Evolutionary conservation across 2,329 filamentous ascomycete species (phyloP).

Genomic region (Talaromyces sp.): DNA sequence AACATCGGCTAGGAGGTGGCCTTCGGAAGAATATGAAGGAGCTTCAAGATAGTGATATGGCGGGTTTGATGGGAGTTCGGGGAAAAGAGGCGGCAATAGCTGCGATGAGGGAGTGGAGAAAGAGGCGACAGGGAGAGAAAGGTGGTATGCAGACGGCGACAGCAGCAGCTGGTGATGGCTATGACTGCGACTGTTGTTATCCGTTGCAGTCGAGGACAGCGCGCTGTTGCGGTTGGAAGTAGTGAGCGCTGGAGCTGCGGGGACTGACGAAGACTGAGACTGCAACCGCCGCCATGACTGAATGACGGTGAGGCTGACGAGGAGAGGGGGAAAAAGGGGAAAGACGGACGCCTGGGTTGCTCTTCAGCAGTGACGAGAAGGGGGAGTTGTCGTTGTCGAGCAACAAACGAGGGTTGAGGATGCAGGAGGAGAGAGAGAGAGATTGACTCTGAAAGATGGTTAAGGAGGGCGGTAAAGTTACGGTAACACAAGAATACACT

Average conservation of each 20-base stretch:
- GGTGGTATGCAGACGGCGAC: neutral
- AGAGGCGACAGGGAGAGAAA: neutral
- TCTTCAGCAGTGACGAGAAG: neutral
- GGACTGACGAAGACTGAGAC: neutral
- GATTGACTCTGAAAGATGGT: neutral
- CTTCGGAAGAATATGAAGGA: neutral
- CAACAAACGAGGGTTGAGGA: neutral
- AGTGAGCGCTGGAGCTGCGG: neutral
- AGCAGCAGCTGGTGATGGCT: neutral
- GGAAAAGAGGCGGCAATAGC: neutral
- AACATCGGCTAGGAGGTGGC: neutral
- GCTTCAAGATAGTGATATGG: neutral
- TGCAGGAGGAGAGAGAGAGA: neutral
- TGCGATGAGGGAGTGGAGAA: neutral
- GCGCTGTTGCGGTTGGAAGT: neutral
- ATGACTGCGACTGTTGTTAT: neutral
- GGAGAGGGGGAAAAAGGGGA: neutral
- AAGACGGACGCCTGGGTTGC: neutral
- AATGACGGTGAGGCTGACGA: neutral
- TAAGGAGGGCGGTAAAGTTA: neutral
- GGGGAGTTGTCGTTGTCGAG: neutral
- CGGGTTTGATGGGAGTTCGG: neutral
- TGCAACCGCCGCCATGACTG: neutral
- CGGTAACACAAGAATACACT: neutral
- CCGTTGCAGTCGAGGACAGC: neutral